Base-by-base conservation (phyloP, 2,329 filamentous ascomycete genomes). In the Didymella segeticola region DNA sequence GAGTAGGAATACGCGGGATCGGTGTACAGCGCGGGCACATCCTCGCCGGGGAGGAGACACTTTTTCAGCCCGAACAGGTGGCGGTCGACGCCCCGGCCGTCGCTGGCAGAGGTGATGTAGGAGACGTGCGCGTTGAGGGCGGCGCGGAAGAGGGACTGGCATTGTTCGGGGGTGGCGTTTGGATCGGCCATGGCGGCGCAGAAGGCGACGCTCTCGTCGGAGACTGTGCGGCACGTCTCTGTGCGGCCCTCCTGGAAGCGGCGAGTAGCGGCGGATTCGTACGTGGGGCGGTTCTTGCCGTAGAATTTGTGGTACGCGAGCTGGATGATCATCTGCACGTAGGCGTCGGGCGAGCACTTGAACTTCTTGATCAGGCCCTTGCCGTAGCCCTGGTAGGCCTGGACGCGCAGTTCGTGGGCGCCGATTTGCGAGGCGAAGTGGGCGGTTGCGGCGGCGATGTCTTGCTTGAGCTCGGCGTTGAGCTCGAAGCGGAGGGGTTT, bases 321-420 rank as follows among this genome's bases (percentile, higher is more conserved):
- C 78, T 99, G 95, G 75, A 99, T 99, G 75, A 97, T 81, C 91
- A 99, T 95, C 79, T 99, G 95, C 34, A 98, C 92, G 76, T 96
- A 99, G 26, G 93, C 95, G 69, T 99, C 96, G 25, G 95, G 95
- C 22, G 90, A 96, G 85, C 91, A 96, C 80, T 92, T 96, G 87
- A 99, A 98, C 78, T 96, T 96, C 87, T 99, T 99, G 83, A 99
- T 98, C 58, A 99, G 82, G 22, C 91, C 92, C 82, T 99, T 99
- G 75, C 95, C 95, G 76, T 99, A 99, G 67, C 89, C 93, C 78
- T 98, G 93, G 82, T 96, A 99, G 23, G 92, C 90, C 76, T 98
- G 93, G 2, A 99, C 93, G 19, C 90, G 86, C 38, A 99, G 87
- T 76, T 99, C 89, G 76, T 99, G 95, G 63, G 90, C 83, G 59